Evolutionary conservation across 495 filamentous ascomycete species (phyloP), one percentile per base, ranked within the genome.

Genomic region (Daldinia caldariorum): DNA sequence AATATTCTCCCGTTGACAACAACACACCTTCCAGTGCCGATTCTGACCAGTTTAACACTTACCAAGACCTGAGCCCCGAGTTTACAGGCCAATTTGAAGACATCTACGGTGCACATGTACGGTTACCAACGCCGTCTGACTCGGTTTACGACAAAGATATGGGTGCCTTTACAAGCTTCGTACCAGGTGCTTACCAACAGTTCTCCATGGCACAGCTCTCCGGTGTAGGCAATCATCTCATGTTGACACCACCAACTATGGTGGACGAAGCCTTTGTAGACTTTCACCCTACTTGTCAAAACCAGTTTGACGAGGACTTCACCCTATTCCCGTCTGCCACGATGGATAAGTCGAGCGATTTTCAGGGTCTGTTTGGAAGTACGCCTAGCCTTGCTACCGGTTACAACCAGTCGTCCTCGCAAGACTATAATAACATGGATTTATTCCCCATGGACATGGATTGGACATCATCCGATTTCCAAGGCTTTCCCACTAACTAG

Each of bases 201-300:
- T 78, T 72, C 13, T 76, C 65, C 62, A 61, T 79, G 2, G 79
- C 83, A 7, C 87, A 88, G 49, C 83, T 92, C 61, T 90, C 89
- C 12, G 86, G 88, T 37, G 79, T 82, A 49, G 89, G 85, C 18
- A 87, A 89, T 54, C 73, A 85, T 10, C 87, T 90, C 83, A 83
- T 92, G 49, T 89, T 84, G 75, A 89, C 89, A 0, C 89, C 89
- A 3, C 81, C 81, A 5, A 88, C 86, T 0, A 77, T 83, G 63
- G 74, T 82, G 45, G 79, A 84, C 53, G 84, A 86, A 49, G 81
- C 81, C 9, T 83, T 83, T 55, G 86, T 86, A 57, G 85, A 87
- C 29, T 79, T 81, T 9, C 74, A 74, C 22, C 67, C 71, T 35
- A 5, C 34, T 35, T 66, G 68, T 9, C 69, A 60, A 12, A 77